Evolutionary conservation across 2,329 filamentous ascomycete species (phyloP).

Genomic region (Neopestalotiopsis clavispora): DNA sequence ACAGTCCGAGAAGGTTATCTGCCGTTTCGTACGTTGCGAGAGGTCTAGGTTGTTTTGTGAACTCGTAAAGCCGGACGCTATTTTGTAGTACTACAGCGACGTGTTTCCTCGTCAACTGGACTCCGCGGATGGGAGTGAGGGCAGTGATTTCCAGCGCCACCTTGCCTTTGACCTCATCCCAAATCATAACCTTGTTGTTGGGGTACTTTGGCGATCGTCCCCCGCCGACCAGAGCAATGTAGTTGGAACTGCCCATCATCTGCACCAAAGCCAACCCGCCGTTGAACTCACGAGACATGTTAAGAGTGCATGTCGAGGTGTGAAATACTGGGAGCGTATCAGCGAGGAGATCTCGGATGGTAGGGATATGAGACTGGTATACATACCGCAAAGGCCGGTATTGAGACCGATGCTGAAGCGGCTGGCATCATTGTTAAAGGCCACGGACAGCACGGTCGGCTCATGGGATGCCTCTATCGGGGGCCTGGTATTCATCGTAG

Average conservation of each 20-base stretch:
- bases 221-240: conserved; percentile 87
- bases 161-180: conserved; percentile 84
- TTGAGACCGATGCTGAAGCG: conserved; percentile 89
- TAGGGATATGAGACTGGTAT: neutral
- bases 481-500: conserved; percentile 84
- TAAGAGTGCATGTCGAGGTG: conserved; percentile 1
- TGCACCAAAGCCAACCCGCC: conserved; percentile 82
- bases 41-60: conserved; percentile 73
- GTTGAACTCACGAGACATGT: conserved; percentile 64
- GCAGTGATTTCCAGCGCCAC: conserved; percentile 78
- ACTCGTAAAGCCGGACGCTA: conserved; percentile 80
- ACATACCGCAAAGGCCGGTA: conserved; percentile 80
- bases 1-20: conserved; percentile 81
- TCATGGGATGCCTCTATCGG: conserved; percentile 79
- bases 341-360: neutral
- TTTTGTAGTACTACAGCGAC: conserved; percentile 84
- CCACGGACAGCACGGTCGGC: conserved; percentile 78
- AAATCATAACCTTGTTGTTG: conserved; percentile 90
- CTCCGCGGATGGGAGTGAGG: conserved; percentile 78
- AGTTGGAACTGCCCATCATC: conserved; percentile 88
- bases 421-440: conserved; percentile 84
- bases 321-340: conserved; percentile 24
- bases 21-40: conserved; percentile 82
- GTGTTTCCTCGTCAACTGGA: conserved; percentile 76
- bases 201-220: conserved; percentile 85